These are phyloP conservation scores for Ascosphaera pollenicola DNA, from an alignment of 2,329 filamentous ascomycete species.

Conservation along the genomic window DNA sequence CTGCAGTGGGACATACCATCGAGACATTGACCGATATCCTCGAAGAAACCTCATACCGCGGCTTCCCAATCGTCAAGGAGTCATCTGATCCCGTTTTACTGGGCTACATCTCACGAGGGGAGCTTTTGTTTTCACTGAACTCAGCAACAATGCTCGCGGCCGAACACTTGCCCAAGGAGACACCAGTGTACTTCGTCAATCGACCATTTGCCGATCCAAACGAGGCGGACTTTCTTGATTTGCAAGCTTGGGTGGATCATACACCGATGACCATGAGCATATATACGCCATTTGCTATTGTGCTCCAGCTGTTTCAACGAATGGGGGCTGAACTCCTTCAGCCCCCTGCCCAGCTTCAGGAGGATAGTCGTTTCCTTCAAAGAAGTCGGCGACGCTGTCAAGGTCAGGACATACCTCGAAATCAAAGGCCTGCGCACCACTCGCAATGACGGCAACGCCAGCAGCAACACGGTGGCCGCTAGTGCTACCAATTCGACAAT, in stretches of 20 bases:
- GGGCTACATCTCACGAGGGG: conserved; percentile 83
- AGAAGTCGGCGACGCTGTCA: conserved; percentile 19
- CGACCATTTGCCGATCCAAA: conserved; percentile 59
- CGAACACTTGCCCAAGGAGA: conserved; percentile 38
- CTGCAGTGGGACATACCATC: conserved; percentile 73
- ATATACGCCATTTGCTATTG: conserved; percentile 57
- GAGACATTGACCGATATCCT: conserved; percentile 50
- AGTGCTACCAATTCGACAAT: conserved; percentile 2
- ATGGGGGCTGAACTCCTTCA: conserved; percentile 43
- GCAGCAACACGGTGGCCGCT: no score
- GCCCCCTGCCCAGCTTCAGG: conserved; percentile 26
- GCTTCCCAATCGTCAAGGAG: conserved; percentile 76
- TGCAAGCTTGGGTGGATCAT: conserved; percentile 97
- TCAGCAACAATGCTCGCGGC: conserved; percentile 28
- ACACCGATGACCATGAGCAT: conserved; percentile 79
- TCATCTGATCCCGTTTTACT: conserved; percentile 56
- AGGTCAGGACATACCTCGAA: conserved; percentile 22
- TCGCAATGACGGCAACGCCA: no score
- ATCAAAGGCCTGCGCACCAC: conserved; percentile 13
- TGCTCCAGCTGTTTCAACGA: conserved; percentile 82
- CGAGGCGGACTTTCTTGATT: conserved; percentile 60
- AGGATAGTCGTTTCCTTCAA: conserved; percentile 29
- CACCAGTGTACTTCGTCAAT: conserved; percentile 67
- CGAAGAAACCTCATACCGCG: conserved; percentile 53
- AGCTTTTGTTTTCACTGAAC: conserved; percentile 62